A percentile compares a stretch with the other conserved stretches of the same genome.
phyloP scores from a whole-genome alignment of 1,139 yeast species.

The Ogataea hybrid region DNA sequence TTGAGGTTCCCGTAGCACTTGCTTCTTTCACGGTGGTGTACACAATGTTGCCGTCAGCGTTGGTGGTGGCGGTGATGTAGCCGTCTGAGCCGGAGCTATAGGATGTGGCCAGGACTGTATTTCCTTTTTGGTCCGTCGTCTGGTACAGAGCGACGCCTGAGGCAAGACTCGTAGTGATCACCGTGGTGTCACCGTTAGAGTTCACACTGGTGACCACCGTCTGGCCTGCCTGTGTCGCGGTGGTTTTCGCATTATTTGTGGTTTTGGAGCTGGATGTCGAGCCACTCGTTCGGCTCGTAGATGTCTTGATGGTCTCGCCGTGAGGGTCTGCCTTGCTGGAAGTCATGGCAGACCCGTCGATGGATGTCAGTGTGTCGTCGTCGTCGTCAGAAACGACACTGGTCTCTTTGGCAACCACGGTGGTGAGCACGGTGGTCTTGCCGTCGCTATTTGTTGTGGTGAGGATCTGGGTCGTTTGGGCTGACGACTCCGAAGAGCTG shows the following conservation, averaged over 20 bases:
- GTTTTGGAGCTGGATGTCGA: background rate
- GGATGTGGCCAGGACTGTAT: slow-evolving; percentile 2
- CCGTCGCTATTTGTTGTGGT: slow-evolving; percentile 3
- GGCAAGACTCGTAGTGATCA: slow-evolving; percentile 4
- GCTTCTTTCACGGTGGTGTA: background rate
- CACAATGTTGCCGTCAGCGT: background rate
- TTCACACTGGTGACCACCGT: slow-evolving; percentile 1
- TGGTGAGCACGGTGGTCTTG: slow-evolving; percentile 1
- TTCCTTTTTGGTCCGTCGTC: slow-evolving; percentile 3
- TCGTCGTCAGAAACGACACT: background rate
- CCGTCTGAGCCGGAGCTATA: slow-evolving; percentile 1
- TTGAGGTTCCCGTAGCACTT: background rate
- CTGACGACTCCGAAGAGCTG: background rate
- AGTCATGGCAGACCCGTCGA: slow-evolving; percentile 5
- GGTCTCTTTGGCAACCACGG: background rate
- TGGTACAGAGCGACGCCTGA: slow-evolving; percentile 1
- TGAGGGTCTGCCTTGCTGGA: background rate
- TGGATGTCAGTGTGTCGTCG: slow-evolving; percentile 1
- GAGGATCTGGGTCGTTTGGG: background rate
- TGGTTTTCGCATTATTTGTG: background rate
- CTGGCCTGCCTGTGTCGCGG: background rate
- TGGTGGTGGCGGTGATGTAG: slow-evolving; percentile 2
- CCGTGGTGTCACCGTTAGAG: background rate
- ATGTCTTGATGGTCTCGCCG: background rate
- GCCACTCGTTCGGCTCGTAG: background rate